Percentiles rank a stretch among this genome's conserved stretches.
Evolutionary conservation across 805 yeast species (phyloP).

Genomic region (Grigorovia transvaalensis): DNA sequence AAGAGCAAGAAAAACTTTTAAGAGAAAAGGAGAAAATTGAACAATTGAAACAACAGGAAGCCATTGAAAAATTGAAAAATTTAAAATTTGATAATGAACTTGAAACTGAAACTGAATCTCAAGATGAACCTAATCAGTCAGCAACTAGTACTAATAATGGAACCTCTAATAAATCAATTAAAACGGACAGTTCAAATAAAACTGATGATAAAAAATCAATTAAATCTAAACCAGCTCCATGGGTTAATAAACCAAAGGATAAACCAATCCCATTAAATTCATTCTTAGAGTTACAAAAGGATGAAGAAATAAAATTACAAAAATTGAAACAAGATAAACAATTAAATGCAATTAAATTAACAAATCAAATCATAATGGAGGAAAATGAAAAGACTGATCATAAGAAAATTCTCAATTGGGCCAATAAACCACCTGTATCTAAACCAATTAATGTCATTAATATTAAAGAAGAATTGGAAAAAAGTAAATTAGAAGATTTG

Average conservation of each 20-base stretch:
- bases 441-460: slow-evolving; percentile 10
- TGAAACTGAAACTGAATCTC: background rate
- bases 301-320: slow-evolving; percentile 12
- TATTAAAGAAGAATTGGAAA: slow-evolving; percentile 11
- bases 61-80: slow-evolving; percentile 1
- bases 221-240: slow-evolving; percentile 14
- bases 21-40: slow-evolving; percentile 2
- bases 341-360: slow-evolving; percentile 14
- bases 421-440: slow-evolving; percentile 12
- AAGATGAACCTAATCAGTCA: no score
- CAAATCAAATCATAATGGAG: slow-evolving; percentile 14
- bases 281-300: slow-evolving; percentile 12
- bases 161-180: background rate
- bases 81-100: slow-evolving; percentile 5
- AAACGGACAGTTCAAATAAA: no score
- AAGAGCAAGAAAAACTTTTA: slow-evolving; percentile 4
- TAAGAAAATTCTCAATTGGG: slow-evolving; percentile 24
- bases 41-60: slow-evolving; percentile 3
- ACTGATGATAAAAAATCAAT: background rate
- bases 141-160: background rate
- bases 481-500: slow-evolving; percentile 1
- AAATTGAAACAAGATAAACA: slow-evolving; percentile 12
- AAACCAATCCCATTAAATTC: slow-evolving; percentile 13
- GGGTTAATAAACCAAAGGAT: slow-evolving; percentile 19
- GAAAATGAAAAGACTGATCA: slow-evolving; percentile 13